Base-by-base conservation (phyloP, 139 green algal species). In the Micractinium conductrix region DNA sequence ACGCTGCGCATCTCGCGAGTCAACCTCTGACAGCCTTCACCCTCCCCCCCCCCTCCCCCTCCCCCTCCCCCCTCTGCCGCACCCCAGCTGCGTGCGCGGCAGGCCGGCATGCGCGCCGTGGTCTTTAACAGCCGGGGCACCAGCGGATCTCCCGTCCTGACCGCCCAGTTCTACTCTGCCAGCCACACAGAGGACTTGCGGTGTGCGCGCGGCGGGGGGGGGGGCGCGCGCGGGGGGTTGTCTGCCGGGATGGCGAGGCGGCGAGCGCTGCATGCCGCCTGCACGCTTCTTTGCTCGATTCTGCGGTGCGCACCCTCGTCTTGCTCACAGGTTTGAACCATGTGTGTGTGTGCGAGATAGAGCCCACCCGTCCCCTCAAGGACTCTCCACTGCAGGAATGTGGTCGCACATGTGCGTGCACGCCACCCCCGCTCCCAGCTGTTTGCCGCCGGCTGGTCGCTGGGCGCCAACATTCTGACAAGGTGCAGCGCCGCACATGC, bases 101-200 rank as follows among this genome's bases (percentile, higher is more conserved):
- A 74, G 37, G 81, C 85, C 24, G 90, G 93, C 60, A 86, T 94
- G 28, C 78, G 92, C 6, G 74, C 92, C 0, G 72, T 96, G 24
- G 94, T 98, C 35, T 98, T 99, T 92, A 99, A 99, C 87, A 91
- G 87, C 71, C 81, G 97, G 1, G 96, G 95, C 71, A 99, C 95
- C 28, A 92, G 89, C 14, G 89, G 38, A 79, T 93, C 85, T 62
- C 95, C 96, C 1, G 93, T 99, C 26, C 93, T 91, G 12, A 95
- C 93, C 0, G 92, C 96, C 0, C 96, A 98, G 86, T 99, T 98
- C 87, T 99, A 99, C 92, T 97, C 92, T 14, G 96, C 96, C 8
- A 96, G 92, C 2, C 98, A 93, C 89, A 99, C 97, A 0, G 94
- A 89, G 0, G 96, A 99, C 78, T 87, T 95, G 65, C 82, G 93